phyloP scores from a whole-genome alignment of 768 basidiomycete species.

The Sarcodon aspratus region DNA sequence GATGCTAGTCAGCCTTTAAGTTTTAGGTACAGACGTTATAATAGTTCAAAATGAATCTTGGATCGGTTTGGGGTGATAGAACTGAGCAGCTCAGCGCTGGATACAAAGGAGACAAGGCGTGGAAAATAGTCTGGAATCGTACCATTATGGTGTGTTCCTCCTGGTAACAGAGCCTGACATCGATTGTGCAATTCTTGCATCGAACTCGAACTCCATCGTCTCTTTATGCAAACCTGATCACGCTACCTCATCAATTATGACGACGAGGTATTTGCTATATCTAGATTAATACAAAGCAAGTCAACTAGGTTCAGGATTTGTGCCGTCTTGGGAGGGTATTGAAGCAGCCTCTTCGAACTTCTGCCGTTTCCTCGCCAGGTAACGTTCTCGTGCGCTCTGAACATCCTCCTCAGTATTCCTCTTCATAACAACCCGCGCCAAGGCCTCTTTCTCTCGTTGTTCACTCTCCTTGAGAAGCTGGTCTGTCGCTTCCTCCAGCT shows the following conservation, averaged over 20 bases:
- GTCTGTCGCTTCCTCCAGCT: slow-evolving; percentile 67
- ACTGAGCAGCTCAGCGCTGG: too few species aligned
- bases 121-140: too few species aligned
- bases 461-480: slow-evolving; percentile 45
- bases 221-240: neutral
- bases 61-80: too few species aligned
- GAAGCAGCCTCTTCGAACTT: slow-evolving; percentile 38
- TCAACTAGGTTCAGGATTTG: neutral
- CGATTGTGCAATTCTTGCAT: too few species aligned
- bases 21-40: too few species aligned
- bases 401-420: slow-evolving; percentile 71
- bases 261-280: neutral
- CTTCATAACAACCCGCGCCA: slow-evolving; percentile 54
- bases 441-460: slow-evolving; percentile 50
- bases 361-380: slow-evolving; percentile 69
- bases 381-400: slow-evolving; percentile 63
- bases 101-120: too few species aligned
- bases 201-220: too few species aligned
- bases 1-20: too few species aligned
- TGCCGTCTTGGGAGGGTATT: slow-evolving; percentile 3
- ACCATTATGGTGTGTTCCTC: too few species aligned
- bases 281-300: neutral
- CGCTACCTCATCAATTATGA: neutral
- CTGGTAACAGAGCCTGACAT: too few species aligned
- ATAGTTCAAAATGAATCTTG: too few species aligned